A percentile compares a stretch with the other conserved stretches of the same genome.
phyloP scores from a whole-genome alignment of 2,329 filamentous ascomycete species.

The Penicillium janthinellum region DNA sequence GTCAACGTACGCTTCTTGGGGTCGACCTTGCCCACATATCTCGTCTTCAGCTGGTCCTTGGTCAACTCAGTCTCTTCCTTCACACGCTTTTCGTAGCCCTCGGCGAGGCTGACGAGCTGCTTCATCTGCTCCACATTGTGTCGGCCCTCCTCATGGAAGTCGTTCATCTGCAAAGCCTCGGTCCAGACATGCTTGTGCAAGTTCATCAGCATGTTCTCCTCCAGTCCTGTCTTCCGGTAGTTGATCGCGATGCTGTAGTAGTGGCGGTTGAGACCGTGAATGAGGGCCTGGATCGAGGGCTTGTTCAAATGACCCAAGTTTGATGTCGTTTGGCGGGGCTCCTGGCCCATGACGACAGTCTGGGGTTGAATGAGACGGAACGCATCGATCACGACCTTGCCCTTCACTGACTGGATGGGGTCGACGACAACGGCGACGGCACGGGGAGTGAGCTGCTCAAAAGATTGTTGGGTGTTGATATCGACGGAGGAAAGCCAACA shows the following conservation, averaged over 20 bases:
- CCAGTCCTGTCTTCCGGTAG: constrained; percentile 94
- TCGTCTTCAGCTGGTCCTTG: constrained; percentile 96
- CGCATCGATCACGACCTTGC: constrained; percentile 98
- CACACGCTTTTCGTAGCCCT: constrained; percentile 97
- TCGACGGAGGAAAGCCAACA: constrained; percentile 99
- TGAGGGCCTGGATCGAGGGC: constrained; percentile 98
- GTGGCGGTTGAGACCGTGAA: constrained; percentile 95
- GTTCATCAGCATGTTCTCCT: constrained; percentile 99
- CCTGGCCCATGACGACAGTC: constrained; percentile 95
- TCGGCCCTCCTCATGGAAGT: constrained; percentile 81
- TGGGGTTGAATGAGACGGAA: constrained; percentile 99
- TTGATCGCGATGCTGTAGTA: constrained; percentile 99
- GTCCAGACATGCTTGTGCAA: constrained; percentile 99
- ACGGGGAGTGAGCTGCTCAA: constrained; percentile 95
- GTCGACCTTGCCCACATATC: constrained; percentile 98
- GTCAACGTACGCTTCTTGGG: constrained; percentile 81
- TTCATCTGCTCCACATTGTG: constrained; percentile 87
- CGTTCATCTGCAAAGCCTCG: constrained; percentile 93
- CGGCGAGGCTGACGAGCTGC: constrained; percentile 82
- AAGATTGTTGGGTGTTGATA: constrained; percentile 99
- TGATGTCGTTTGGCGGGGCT: constrained; percentile 95
- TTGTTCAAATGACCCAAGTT: constrained; percentile 98
- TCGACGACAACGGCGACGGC: constrained; percentile 98
- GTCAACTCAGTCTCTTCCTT: constrained; percentile 98
- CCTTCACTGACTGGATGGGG: constrained; percentile 98